Conservation (phyloP, 306 rosid genomes). For the Myrica gale region DNA sequence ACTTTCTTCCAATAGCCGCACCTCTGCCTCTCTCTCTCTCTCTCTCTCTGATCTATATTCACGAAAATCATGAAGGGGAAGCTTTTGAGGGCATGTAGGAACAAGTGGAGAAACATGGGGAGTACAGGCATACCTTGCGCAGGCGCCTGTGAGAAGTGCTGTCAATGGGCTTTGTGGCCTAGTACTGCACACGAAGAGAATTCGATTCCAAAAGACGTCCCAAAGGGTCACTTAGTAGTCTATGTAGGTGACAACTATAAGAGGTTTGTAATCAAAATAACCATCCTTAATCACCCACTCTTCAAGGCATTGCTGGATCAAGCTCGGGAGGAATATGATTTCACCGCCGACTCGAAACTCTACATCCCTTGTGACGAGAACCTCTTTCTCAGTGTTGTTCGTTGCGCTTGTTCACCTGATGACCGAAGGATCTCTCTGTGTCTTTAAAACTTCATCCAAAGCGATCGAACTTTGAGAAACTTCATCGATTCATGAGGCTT, state of each 20-base stretch:
- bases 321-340: constrained; percentile 79
- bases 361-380: constrained; percentile 82
- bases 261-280: constrained; percentile 73
- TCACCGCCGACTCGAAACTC: constrained; percentile 59
- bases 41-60: neutral
- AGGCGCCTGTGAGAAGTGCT: constrained; percentile 42
- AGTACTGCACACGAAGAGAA: constrained; percentile 42
- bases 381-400: constrained; percentile 62
- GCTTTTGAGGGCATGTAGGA: constrained; percentile 51
- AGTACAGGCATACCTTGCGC: constrained; percentile 43
- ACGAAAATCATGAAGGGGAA: constrained; percentile 39
- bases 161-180: constrained; percentile 56
- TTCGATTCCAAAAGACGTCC: constrained; percentile 84
- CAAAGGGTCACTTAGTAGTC: constrained; percentile 89
- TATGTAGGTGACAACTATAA: constrained; percentile 72
- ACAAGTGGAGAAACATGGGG: constrained; percentile 75
- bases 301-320: constrained; percentile 81
- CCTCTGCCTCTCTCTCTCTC: constrained; percentile 8
- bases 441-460: constrained; percentile 11
- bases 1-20: constrained; percentile 39
- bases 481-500: constrained; percentile 21
- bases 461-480: constrained; percentile 7
- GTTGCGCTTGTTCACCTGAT: constrained; percentile 54
- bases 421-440: constrained; percentile 32
- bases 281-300: constrained; percentile 73